phyloP scores from a whole-genome alignment of 2,329 filamentous ascomycete genomes.

The Colletotrichum musicola region DNA sequence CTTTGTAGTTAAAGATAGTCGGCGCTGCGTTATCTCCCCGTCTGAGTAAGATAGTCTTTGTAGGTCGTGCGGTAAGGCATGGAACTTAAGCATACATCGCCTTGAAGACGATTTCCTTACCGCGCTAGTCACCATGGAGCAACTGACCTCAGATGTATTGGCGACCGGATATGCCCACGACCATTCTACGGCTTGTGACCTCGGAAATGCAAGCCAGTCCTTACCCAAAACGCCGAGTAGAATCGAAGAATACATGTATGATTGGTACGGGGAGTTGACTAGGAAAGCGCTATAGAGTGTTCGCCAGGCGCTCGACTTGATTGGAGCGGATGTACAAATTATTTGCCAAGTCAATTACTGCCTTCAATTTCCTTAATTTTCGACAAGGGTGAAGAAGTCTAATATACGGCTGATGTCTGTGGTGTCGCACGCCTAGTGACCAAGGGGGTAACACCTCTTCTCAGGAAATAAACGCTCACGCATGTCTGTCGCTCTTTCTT shows the following conservation, averaged over 20 bases:
- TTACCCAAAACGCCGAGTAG: background rate
- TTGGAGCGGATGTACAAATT: too few relatives aligned
- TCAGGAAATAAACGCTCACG: too few relatives aligned
- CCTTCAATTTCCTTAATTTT: too few relatives aligned
- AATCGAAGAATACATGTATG: background rate
- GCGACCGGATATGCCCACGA: conserved; percentile 52
- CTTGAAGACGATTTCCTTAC: conserved; percentile 49
- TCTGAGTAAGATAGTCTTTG: conserved; percentile 43
- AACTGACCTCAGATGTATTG: conserved; percentile 48
- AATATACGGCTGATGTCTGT: too few relatives aligned
- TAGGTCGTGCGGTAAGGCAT: conserved; percentile 36
- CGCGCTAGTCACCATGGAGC: conserved; percentile 41
- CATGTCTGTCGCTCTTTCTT: too few relatives aligned
- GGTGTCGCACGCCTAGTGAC: too few relatives aligned
- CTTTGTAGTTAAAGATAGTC: conserved; percentile 50
- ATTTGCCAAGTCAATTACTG: too few relatives aligned
- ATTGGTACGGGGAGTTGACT: too few relatives aligned
- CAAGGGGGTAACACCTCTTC: too few relatives aligned
- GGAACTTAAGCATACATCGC: conserved; percentile 47
- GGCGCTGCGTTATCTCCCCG: conserved; percentile 43
- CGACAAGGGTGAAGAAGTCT: too few relatives aligned
- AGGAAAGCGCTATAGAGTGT: too few relatives aligned
- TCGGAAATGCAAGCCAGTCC: conserved; percentile 9
- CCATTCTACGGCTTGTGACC: conserved; percentile 46
- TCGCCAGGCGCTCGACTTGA: too few relatives aligned